Evolutionary conservation across 176 grass and related monocot species (phyloP).

Genomic region (Cymbopogon citratus): DNA sequence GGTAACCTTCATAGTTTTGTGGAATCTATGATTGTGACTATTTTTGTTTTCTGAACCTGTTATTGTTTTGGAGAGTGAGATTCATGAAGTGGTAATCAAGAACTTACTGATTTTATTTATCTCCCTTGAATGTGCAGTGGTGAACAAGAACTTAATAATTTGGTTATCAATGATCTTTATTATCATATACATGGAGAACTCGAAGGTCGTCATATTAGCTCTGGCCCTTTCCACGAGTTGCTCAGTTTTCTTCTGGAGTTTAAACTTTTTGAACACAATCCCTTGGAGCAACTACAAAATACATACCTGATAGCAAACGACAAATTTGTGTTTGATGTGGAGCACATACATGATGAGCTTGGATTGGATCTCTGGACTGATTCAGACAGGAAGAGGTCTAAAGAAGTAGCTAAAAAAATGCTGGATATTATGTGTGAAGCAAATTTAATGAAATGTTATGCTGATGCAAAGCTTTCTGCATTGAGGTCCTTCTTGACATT

Average conservation of each 20-base stretch:
- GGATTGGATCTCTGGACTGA: conserved; percentile 66
- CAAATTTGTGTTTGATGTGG: conserved; percentile 52
- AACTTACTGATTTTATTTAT: not conserved
- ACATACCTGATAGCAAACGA: conserved; percentile 13
- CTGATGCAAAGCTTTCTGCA: conserved; percentile 59
- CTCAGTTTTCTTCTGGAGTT: conserved; percentile 65
- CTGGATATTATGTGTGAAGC: conserved; percentile 54
- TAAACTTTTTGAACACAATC: conserved; percentile 57
- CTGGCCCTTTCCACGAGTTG: conserved; percentile 79
- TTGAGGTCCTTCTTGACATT: conserved; percentile 61
- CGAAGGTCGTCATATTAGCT: conserved; percentile 63
- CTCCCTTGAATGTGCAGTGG: conserved; percentile 30
- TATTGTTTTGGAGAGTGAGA: conserved; percentile 9
- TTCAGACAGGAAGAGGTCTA: conserved; percentile 52
- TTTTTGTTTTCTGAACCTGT: not conserved
- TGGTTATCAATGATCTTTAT: conserved; percentile 68
- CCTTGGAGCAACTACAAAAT: conserved; percentile 23
- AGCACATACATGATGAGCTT: conserved; percentile 46
- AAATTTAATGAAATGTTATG: conserved; percentile 52
- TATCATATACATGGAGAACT: conserved; percentile 67
- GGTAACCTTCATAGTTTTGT: conserved; percentile 27
- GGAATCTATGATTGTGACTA: not conserved
- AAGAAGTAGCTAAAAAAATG: conserved; percentile 68
- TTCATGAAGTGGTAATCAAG: not conserved
- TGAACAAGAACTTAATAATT: conserved; percentile 44